Conservation (phyloP, 2,329 filamentous ascomycete species). For the Colletotrichum lindemuthianum region DNA sequence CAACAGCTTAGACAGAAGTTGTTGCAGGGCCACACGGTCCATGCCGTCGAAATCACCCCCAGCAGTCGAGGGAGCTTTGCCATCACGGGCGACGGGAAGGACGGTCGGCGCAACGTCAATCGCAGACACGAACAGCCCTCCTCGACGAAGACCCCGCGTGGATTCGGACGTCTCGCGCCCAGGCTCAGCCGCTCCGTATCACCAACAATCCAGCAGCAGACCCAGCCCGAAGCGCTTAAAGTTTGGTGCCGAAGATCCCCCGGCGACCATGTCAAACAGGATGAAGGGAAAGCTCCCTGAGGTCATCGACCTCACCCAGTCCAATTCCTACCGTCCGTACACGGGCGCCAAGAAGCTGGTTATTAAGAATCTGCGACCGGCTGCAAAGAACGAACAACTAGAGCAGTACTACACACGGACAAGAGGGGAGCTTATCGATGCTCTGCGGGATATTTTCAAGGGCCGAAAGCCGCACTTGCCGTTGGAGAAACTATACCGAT, state of each 20-base stretch:
- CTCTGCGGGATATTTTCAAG: slow-evolving; percentile 78
- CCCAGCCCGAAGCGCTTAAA: slow-evolving; percentile 37
- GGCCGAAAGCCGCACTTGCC: slow-evolving; percentile 72
- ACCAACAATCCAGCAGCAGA: slow-evolving; percentile 25
- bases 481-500: slow-evolving; percentile 89
- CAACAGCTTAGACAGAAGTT: slow-evolving; percentile 37
- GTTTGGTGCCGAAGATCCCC: slow-evolving; percentile 21
- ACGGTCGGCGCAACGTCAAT: slow-evolving; percentile 21
- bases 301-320: slow-evolving; percentile 47
- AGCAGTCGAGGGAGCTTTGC: slow-evolving; percentile 36
- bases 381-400: slow-evolving; percentile 68
- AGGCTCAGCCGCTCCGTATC: slow-evolving; percentile 37
- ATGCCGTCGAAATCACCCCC: slow-evolving; percentile 37
- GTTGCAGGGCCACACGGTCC: slow-evolving; percentile 36
- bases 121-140: slow-evolving; percentile 44
- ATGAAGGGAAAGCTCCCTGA: slow-evolving; percentile 53
- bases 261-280: slow-evolving; percentile 40
- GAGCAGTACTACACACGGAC: slow-evolving; percentile 82
- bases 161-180: slow-evolving; percentile 46
- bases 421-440: slow-evolving; percentile 78
- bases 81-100: slow-evolving; percentile 36
- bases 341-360: slow-evolving; percentile 84
- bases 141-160: slow-evolving; percentile 51
- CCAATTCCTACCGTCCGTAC: slow-evolving; percentile 73
- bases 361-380: slow-evolving; percentile 87